phyloP scores from a whole-genome alignment of 2,329 filamentous ascomycete genomes.

The Aspergillus sp. region DNA sequence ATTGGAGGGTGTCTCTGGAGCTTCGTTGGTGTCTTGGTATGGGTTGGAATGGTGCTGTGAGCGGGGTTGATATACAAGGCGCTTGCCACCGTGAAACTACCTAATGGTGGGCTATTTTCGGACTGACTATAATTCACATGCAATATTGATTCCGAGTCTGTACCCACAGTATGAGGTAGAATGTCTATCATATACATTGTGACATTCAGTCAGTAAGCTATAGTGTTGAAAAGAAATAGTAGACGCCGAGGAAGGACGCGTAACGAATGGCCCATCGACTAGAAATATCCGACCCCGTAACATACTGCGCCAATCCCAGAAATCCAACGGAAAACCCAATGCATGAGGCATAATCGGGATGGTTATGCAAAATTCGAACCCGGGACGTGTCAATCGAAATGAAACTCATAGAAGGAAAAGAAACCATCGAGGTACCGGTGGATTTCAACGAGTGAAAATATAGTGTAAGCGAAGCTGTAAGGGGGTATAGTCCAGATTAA shows the following conservation, averaged over 20 bases:
- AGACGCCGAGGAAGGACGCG: not conserved
- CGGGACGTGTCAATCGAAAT: not conserved
- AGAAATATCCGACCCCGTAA: not conserved
- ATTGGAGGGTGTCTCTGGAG: not conserved
- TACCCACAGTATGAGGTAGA: not conserved
- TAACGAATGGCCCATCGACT: not conserved
- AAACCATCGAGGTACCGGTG: not conserved
- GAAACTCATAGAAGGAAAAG: not conserved
- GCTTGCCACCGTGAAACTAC: not conserved
- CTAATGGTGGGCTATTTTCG: not conserved
- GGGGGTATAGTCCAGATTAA: conserved; percentile 16
- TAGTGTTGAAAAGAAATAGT: not conserved
- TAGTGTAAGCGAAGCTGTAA: conserved; percentile 10
- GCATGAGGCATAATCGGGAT: not conserved
- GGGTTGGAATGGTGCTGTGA: not conserved
- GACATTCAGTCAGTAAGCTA: not conserved
- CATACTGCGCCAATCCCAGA: not conserved
- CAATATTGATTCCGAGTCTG: not conserved
- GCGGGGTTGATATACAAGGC: not conserved
- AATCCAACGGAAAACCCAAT: not conserved
- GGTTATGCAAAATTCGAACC: conserved; percentile 3
- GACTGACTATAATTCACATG: not conserved
- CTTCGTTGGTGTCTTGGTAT: not conserved
- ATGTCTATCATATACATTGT: not conserved
- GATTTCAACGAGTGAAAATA: not conserved